A percentile compares a stretch with the other conserved stretches of the same genome.
phyloP scores from a whole-genome alignment of 768 basidiomycete genomes.

The Leccinum incarnatum region DNA sequence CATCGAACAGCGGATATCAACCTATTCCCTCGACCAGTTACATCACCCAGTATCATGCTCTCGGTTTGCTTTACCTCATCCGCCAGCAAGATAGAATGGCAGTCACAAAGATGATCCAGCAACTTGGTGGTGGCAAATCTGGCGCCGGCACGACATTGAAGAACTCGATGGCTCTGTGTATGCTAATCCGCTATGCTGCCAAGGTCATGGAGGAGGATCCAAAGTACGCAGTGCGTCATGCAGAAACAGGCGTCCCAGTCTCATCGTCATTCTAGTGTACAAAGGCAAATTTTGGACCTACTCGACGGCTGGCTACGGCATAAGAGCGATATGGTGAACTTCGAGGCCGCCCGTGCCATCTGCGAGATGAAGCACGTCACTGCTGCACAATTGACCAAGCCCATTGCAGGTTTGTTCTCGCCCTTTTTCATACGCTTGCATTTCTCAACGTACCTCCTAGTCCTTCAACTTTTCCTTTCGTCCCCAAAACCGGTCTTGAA shows the following conservation, averaged over 20 bases:
- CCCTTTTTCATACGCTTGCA: not conserved
- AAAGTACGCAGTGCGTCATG: constrained; percentile 60
- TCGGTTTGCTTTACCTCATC: constrained; percentile 91
- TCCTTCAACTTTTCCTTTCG: constrained; percentile 92
- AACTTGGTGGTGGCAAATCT: constrained; percentile 85
- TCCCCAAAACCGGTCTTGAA: constrained; percentile 94
- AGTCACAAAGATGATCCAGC: constrained; percentile 98
- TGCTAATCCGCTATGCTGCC: constrained; percentile 97
- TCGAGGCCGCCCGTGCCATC: constrained; percentile 95
- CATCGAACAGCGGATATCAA: constrained; percentile 62
- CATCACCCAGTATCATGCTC: constrained; percentile 95
- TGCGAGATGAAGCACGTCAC: constrained; percentile 92
- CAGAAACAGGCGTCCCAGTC: not conserved
- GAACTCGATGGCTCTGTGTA: constrained; percentile 96
- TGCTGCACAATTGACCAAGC: constrained; percentile 72
- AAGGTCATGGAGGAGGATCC: constrained; percentile 99
- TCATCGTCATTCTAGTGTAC: constrained; percentile 52
- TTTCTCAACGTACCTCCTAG: constrained; percentile 39
- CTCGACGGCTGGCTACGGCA: constrained; percentile 94
- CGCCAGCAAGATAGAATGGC: constrained; percentile 99
- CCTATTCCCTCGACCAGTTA: constrained; percentile 85
- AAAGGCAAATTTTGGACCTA: constrained; percentile 89
- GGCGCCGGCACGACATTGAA: constrained; percentile 82
- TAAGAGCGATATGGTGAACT: constrained; percentile 99
- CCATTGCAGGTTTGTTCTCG: constrained; percentile 73